A percentile compares a stretch with the other conserved stretches of the same genome.
These are phyloP conservation scores for Yarrowia osloensis DNA, from an alignment of 805 yeast genomes.

Conservation along the genomic window DNA sequence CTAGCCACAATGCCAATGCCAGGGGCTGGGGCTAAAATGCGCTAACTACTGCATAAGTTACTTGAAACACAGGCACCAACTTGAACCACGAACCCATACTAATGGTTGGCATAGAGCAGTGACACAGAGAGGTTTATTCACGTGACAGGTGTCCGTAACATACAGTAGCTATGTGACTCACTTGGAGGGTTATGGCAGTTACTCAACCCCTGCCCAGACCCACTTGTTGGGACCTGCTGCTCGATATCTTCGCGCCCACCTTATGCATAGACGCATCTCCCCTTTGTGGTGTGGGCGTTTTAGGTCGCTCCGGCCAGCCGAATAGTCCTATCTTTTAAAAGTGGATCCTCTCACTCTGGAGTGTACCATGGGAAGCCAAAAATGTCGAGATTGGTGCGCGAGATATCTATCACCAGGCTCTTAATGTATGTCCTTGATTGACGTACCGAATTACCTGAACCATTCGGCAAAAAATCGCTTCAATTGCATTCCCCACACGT, in stretches of 20 bases:
- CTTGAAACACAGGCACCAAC: not conserved
- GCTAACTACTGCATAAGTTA: not conserved
- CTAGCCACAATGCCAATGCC: slow-evolving; percentile 14
- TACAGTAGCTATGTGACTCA: not conserved
- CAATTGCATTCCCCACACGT: not conserved
- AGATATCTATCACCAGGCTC: no score
- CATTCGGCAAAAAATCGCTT: no score
- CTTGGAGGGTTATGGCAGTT: not conserved
- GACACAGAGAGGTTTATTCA: not conserved
- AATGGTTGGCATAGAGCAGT: not conserved
- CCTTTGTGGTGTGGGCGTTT: not conserved
- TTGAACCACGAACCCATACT: not conserved
- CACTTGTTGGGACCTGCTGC: not conserved
- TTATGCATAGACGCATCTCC: not conserved
- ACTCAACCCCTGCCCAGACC: not conserved
- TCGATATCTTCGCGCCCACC: not conserved
- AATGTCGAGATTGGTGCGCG: no score
- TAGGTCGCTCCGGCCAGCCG: slow-evolving; percentile 8
- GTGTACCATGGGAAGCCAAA: no score
- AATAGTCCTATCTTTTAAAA: slow-evolving; percentile 6
- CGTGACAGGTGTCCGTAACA: not conserved
- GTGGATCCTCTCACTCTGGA: slow-evolving; percentile 1
- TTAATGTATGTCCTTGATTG: no score
- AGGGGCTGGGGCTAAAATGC: not conserved
- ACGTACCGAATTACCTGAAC: no score